These are phyloP conservation scores for Kingdonia uniflora DNA, from an alignment of 164 flowering plant species.

Conservation along the genomic window DNA sequence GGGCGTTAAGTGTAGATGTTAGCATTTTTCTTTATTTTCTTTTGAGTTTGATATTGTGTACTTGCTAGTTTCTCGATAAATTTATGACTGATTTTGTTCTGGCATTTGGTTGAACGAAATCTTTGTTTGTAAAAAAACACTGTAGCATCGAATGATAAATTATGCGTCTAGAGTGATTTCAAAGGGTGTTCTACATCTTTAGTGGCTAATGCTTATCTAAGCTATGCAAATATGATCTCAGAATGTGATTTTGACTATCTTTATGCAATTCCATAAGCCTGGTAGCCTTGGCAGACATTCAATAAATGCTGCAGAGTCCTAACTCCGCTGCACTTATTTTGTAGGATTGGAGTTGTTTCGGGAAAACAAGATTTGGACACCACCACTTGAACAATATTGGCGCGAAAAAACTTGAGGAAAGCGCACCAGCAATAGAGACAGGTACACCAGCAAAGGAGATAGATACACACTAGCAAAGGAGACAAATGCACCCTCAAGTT, in stretches of 20 bases:
- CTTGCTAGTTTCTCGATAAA: no score
- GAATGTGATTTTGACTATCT: not conserved
- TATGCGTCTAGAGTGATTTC: no score
- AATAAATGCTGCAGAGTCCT: not conserved
- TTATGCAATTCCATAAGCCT: not conserved
- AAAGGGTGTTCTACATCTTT: no score
- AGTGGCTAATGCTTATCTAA: no score
- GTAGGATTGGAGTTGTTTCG: slow-evolving; percentile 85
- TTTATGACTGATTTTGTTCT: no score
- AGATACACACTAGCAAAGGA: slow-evolving; percentile 50
- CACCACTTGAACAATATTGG: slow-evolving; percentile 96
- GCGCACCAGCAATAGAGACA: slow-evolving; percentile 55
- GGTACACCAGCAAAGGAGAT: slow-evolving; percentile 56
- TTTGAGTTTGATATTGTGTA: no score
- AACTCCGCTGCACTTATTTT: slow-evolving; percentile 6
- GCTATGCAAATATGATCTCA: not conserved
- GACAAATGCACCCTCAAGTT: slow-evolving; percentile 31
- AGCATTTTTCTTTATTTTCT: no score
- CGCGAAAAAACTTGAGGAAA: slow-evolving; percentile 69
- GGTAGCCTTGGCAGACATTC: not conserved
- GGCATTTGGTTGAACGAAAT: no score
- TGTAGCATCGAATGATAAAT: no score
- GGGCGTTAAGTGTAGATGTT: no score
- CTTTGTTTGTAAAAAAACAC: no score
- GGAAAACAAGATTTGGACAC: slow-evolving; percentile 95